These are phyloP conservation scores for Ceratobasidium sp. DNA, from an alignment of 1,284 basidiomycete genomes.

Conservation along the genomic window DNA sequence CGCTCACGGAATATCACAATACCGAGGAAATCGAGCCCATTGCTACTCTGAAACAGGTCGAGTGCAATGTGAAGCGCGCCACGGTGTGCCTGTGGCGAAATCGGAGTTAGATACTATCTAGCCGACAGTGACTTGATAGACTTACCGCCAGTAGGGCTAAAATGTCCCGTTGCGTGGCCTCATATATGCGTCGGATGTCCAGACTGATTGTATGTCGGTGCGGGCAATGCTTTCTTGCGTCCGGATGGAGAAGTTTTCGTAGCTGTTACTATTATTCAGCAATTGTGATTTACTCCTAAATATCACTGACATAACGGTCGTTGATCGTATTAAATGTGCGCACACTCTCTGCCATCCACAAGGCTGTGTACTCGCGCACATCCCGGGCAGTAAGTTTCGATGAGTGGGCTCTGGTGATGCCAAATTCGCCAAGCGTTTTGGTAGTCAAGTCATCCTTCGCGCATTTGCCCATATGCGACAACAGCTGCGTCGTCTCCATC, in stretches of 20 bases:
- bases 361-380: not conserved
- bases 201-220: not conserved
- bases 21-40: conserved; percentile 4
- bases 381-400: not conserved
- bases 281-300: not conserved
- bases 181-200: conserved; percentile 3
- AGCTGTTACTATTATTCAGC: not conserved
- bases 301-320: conserved; percentile 5
- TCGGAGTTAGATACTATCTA: no score
- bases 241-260: not conserved
- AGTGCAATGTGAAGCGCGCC: conserved; percentile 4
- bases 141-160: not conserved
- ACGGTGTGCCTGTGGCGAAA: not conserved
- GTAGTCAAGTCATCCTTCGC: not conserved
- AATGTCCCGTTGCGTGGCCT: not conserved
- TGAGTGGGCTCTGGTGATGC: not conserved
- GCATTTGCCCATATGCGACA: not conserved
- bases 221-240: not conserved
- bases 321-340: not conserved
- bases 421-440: not conserved
- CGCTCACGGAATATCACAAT: not conserved
- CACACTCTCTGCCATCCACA: not conserved
- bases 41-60: not conserved
- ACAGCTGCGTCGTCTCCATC: not conserved
- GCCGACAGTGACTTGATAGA: not conserved